Percentiles rank a stretch among this genome's conserved stretches.
These are phyloP conservation scores for Fulvia fulva DNA, from an alignment of 2,329 filamentous ascomycete genomes.

Conservation along the genomic window DNA sequence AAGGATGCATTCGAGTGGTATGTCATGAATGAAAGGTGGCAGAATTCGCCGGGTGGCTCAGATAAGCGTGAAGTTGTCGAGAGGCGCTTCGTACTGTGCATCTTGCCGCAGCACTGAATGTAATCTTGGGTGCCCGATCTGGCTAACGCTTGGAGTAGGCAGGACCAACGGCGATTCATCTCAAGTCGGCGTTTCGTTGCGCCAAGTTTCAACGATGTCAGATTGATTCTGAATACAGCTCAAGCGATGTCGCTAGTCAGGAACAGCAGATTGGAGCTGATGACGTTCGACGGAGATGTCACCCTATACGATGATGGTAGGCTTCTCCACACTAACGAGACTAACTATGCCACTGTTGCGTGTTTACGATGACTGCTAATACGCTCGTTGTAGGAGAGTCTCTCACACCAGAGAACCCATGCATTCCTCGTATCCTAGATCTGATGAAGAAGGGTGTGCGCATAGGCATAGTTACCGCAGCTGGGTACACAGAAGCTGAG, in stretches of 20 bases:
- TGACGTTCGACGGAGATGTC: constrained; percentile 97
- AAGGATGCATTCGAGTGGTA: constrained; percentile 81
- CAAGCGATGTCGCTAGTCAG: constrained; percentile 88
- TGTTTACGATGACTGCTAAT: too few relatives aligned
- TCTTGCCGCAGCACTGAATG: neutral
- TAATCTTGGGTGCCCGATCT: neutral
- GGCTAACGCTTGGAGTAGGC: constrained; percentile 52
- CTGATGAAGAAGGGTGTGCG: constrained; percentile 74
- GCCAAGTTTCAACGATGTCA: constrained; percentile 94
- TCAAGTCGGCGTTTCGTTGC: constrained; percentile 89
- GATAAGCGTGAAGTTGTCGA: neutral
- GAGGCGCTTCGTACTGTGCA: constrained; percentile 49
- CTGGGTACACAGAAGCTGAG: constrained; percentile 83
- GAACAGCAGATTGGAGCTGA: constrained; percentile 68
- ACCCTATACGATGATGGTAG: constrained; percentile 75
- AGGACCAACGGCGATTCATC: constrained; percentile 81
- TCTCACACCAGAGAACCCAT: constrained; percentile 69
- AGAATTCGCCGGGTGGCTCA: too few relatives aligned
- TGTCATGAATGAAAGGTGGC: neutral
- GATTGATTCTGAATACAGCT: constrained; percentile 88
- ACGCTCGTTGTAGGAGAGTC: constrained; percentile 51
- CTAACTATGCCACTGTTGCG: too few relatives aligned
- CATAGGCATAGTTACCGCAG: constrained; percentile 93
- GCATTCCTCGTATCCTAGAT: constrained; percentile 65
- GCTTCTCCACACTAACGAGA: too few relatives aligned